Evolutionary conservation across 306 rosid species (phyloP).

Genomic region (Crotalaria pallida): DNA sequence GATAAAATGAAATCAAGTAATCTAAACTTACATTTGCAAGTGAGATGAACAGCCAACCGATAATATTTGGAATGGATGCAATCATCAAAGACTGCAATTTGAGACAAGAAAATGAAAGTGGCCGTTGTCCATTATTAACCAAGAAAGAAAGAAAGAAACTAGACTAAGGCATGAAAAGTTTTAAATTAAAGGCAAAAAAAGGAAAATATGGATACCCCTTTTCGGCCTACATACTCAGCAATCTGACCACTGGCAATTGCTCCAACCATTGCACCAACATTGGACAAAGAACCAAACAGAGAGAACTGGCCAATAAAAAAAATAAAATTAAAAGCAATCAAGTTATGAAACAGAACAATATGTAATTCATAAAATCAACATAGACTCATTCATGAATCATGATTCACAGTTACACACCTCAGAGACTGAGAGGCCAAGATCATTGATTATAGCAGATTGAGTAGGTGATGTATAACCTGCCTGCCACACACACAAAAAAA

Average conservation of each 20-base stretch:
- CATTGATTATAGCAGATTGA: conserved; percentile 68
- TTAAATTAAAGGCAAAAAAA: neutral
- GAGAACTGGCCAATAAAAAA: conserved; percentile 54
- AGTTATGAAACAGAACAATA: conserved; percentile 7
- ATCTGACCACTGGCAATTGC: conserved; percentile 97
- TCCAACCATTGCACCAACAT: conserved; percentile 98
- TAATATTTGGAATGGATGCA: conserved; percentile 86
- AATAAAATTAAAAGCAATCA: conserved; percentile 3
- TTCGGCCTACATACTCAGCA: conserved; percentile 88
- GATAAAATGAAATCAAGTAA: neutral
- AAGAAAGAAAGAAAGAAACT: neutral
- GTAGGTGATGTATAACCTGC: conserved; percentile 91
- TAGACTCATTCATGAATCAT: neutral
- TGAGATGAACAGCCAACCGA: conserved; percentile 88
- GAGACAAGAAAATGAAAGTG: conserved; percentile 20
- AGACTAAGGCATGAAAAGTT: conserved; percentile 11
- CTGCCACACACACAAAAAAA: conserved; percentile 38
- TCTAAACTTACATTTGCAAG: conserved; percentile 71
- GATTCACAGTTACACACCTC: conserved; percentile 53
- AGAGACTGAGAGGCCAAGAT: conserved; percentile 77
- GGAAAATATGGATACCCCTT: conserved; percentile 57
- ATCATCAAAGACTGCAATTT: conserved; percentile 78
- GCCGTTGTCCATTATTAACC: neutral
- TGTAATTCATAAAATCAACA: neutral
- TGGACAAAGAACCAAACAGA: conserved; percentile 83